Evolutionary conservation across 2,329 filamentous ascomycete species (phyloP), one percentile per base, ranked within the genome.

Genomic region (Neopestalotiopsis clavispora): DNA sequence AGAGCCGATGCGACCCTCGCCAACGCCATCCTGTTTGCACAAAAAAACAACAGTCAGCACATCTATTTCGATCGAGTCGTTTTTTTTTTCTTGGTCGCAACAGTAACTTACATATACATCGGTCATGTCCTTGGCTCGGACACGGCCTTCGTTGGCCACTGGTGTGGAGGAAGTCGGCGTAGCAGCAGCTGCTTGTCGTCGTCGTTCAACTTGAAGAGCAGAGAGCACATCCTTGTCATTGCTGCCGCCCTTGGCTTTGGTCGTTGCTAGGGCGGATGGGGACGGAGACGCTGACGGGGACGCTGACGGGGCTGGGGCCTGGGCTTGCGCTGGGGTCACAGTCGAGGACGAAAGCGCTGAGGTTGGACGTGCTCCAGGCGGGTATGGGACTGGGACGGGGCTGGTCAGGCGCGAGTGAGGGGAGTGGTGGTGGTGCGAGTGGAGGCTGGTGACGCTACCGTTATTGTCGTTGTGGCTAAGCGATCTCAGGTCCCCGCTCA

Each of bases 131-230:
- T 90, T 92, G 79, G 91, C 84, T 80, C 93, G 93, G 83, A 89
- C 91, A 84, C 94, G 94, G 84, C 93, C 92, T 87, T 94, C 94
- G 84, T 95, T 94, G 81, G 91, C 92, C 82, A 94, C 87, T 76
- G 94, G 93, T 79, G 91, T 92, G 74, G 78, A 79, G 72, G 71
- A 79, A 68, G 76, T 72, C 67, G 72, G 65, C 68, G 73, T 17
- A 60, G 65, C 65, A 20, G 63, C 28, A 32, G 23, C 23, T 30
- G 30, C 20, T 59, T 59, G 57, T 59, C 30, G n/a, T 59, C 30
- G 57, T 59, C 57, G 57, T 40, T 65, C 38, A 30, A 17, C 62
- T 45, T 49, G 63, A 23, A 52, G 45, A 17, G 45, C 45, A 9
- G 45, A 14, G n/a, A 52, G 45, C 32, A 23, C 57, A 30, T 34